phyloP scores from a whole-genome alignment of 352 stramenopile genomes.

The Peronosclerospora sorghi region DNA sequence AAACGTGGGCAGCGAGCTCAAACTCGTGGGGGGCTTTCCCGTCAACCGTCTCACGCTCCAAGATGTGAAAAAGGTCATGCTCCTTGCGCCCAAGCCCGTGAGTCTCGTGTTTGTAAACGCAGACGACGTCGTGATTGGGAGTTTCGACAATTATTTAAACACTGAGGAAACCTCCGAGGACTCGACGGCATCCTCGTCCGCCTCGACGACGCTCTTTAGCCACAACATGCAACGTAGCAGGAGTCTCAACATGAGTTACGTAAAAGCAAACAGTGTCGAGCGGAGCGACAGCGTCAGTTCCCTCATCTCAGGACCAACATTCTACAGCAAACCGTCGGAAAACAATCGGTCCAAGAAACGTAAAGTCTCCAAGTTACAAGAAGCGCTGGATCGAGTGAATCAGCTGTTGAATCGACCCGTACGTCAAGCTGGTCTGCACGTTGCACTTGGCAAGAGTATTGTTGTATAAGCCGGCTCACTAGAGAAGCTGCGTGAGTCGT shows the following conservation, averaged over 20 bases:
- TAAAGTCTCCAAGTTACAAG: slow-evolving; percentile 58
- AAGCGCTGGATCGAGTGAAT: slow-evolving; percentile 54
- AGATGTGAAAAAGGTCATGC: slow-evolving; percentile 75
- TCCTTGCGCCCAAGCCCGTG: slow-evolving; percentile 57
- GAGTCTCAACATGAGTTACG: slow-evolving; percentile 15
- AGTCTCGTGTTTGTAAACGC: slow-evolving; percentile 71
- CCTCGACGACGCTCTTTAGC: slow-evolving; percentile 15
- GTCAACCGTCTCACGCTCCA: slow-evolving; percentile 53
- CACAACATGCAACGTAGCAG: slow-evolving; percentile 10
- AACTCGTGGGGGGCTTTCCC: slow-evolving; percentile 63
- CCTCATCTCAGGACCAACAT: slow-evolving; percentile 12
- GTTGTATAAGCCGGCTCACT: slow-evolving; percentile 31
- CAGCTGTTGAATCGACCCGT: slow-evolving; percentile 65
- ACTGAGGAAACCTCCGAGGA: slow-evolving; percentile 23
- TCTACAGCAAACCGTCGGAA: slow-evolving; percentile 24
- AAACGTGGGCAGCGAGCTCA: slow-evolving; percentile 55
- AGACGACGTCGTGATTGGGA: slow-evolving; percentile 28
- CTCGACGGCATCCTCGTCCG: slow-evolving; percentile 6
- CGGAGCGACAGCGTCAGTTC: slow-evolving; percentile 14
- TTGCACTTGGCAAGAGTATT: slow-evolving; percentile 53
- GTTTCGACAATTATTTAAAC: slow-evolving; percentile 5
- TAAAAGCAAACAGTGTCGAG: slow-evolving; percentile 16
- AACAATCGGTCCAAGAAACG: slow-evolving; percentile 40
- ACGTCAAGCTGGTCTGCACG: slow-evolving; percentile 54
- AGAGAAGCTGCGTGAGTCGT: slow-evolving; percentile 8